phyloP scores from a whole-genome alignment of 2,329 filamentous ascomycete species.

The Rutstroemia sp. region DNA sequence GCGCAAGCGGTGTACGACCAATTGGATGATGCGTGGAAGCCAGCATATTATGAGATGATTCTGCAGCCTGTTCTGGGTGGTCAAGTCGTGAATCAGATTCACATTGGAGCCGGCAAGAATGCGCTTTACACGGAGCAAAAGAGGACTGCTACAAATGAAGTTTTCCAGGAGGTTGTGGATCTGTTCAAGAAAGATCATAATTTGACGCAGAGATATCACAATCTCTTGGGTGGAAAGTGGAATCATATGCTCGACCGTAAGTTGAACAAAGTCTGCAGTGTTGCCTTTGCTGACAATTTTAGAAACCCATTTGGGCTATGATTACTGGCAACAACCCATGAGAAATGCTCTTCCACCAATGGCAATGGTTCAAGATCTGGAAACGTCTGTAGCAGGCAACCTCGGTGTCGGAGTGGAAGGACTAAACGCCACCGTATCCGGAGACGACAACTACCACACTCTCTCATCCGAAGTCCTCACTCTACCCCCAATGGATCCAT shows the following conservation, averaged over 20 bases:
- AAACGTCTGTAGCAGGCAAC: slow-evolving; percentile 52
- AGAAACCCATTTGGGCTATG: slow-evolving; percentile 47
- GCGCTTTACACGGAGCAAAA: slow-evolving; percentile 48
- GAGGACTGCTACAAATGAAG: slow-evolving; percentile 46
- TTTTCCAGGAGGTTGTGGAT: slow-evolving; percentile 44
- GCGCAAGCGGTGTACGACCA: slow-evolving; percentile 50
- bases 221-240: slow-evolving; percentile 54
- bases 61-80: slow-evolving; percentile 53
- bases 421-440: slow-evolving; percentile 58
- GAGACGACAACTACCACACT: slow-evolving; percentile 56
- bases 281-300: neutral
- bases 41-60: slow-evolving; percentile 57
- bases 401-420: slow-evolving; percentile 59
- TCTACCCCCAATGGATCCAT: slow-evolving; percentile 50
- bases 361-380: slow-evolving; percentile 49
- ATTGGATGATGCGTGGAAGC: slow-evolving; percentile 41
- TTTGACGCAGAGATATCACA: slow-evolving; percentile 50
- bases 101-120: slow-evolving; percentile 44
- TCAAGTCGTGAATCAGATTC: slow-evolving; percentile 47
- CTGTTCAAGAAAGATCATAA: slow-evolving; percentile 50
- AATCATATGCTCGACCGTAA: slow-evolving; percentile 51
- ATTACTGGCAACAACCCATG: slow-evolving; percentile 61
- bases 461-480: slow-evolving; percentile 47
- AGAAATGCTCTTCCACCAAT: slow-evolving; percentile 57
- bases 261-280: slow-evolving; percentile 9